Percentiles rank a stretch among this genome's conserved stretches.
Conservation (phyloP, 176 grass and related monocot genomes). For the Hordeum vulgare region DNA sequence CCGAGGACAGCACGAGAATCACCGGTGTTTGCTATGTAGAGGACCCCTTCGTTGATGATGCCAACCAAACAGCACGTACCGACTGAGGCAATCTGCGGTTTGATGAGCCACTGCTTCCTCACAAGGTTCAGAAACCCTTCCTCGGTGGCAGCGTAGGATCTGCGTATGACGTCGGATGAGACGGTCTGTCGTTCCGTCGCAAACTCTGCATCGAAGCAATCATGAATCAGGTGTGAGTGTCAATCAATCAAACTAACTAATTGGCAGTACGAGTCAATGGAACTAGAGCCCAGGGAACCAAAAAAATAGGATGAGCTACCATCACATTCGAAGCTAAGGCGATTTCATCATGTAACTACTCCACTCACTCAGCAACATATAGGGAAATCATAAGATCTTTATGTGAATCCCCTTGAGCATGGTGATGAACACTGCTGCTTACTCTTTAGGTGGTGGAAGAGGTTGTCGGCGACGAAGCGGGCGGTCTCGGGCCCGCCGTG, state of each 20-base stretch:
- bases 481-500: slow-evolving; percentile 67
- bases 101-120: slow-evolving; percentile 54
- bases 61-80: slow-evolving; percentile 69
- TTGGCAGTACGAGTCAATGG: not conserved
- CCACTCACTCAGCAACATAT: no score
- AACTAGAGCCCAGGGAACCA: not conserved
- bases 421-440: no score
- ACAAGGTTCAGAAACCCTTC: slow-evolving; percentile 75
- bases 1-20: slow-evolving; percentile 74
- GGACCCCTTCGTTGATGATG: slow-evolving; percentile 46
- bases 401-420: not conserved
- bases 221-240: not conserved
- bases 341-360: not conserved
- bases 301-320: not conserved
- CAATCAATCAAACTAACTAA: not conserved
- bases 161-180: slow-evolving; percentile 45
- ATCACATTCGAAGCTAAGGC: not conserved
- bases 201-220: slow-evolving; percentile 34
- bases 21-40: slow-evolving; percentile 61
- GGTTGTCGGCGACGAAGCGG: slow-evolving; percentile 40
- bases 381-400: not conserved
- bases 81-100: slow-evolving; percentile 55
- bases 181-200: slow-evolving; percentile 42
- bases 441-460: slow-evolving; percentile 69
- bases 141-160: slow-evolving; percentile 56